phyloP scores from a whole-genome alignment of 306 rosid genomes.

The Glycine soja region DNA sequence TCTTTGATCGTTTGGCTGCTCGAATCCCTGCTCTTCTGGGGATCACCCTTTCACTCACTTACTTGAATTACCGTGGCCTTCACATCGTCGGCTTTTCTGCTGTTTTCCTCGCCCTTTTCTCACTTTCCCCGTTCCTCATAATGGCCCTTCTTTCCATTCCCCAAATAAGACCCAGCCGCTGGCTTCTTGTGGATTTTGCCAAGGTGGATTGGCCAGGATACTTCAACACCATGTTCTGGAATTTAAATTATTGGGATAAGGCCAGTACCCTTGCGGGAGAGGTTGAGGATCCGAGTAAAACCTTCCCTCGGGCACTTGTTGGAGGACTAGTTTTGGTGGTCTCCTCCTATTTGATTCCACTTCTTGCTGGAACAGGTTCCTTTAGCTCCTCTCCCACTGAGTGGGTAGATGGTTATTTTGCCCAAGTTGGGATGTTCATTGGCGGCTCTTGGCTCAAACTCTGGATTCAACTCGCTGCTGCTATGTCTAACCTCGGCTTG shows the following conservation, averaged over 20 bases:
- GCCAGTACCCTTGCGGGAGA: constrained; percentile 95
- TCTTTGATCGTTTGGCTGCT: constrained; percentile 57
- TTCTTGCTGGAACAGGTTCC: constrained; percentile 92
- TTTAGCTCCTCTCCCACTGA: constrained; percentile 59
- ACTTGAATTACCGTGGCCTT: constrained; percentile 84
- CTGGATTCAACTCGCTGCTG: constrained; percentile 92
- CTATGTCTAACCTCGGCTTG: constrained; percentile 88
- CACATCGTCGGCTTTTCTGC: constrained; percentile 90
- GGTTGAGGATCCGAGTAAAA: constrained; percentile 78
- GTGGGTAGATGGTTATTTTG: constrained; percentile 93
- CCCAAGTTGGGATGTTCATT: constrained; percentile 78
- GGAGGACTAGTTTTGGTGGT: constrained; percentile 82
- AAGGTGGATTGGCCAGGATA: constrained; percentile 76
- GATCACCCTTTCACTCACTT: constrained; percentile 71
- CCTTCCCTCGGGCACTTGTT: constrained; percentile 84
- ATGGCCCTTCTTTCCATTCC: constrained; percentile 79
- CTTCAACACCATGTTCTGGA: constrained; percentile 92
- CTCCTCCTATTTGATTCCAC: constrained; percentile 83
- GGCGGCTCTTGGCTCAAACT: constrained; percentile 93
- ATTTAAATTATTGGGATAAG: constrained; percentile 93
- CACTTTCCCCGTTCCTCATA: constrained; percentile 72
- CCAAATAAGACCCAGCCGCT: constrained; percentile 57
- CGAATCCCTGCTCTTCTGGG: constrained; percentile 77
- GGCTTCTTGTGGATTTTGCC: constrained; percentile 66
- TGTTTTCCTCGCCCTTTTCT: constrained; percentile 74